phyloP scores from a whole-genome alignment of 1,284 basidiomycete genomes.

The Malassezia pachydermatis region DNA sequence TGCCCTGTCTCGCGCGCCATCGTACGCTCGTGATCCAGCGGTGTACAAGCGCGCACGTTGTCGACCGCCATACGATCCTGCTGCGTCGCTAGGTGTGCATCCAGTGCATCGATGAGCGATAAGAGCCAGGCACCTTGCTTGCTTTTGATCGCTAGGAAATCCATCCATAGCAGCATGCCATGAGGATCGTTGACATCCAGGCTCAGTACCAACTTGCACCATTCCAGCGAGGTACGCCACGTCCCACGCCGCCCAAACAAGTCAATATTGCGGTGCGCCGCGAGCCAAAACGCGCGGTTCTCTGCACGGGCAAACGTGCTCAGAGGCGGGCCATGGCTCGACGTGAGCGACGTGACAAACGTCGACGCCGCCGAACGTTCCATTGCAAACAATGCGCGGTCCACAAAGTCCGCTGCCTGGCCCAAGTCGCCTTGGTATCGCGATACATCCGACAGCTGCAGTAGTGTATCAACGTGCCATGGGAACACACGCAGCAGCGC shows the following conservation, averaged over 20 bases:
- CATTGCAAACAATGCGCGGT: conserved; percentile 40
- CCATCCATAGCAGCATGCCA: conserved; percentile 43
- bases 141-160: conserved; percentile 43
- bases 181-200: conserved; percentile 41
- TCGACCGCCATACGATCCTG: background rate
- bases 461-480: conserved; percentile 45
- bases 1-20: conserved; percentile 21
- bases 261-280: conserved; percentile 38
- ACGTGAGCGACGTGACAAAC: conserved; percentile 34
- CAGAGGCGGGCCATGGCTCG: conserved; percentile 29
- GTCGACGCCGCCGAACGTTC: conserved; percentile 36
- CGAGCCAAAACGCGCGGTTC: conserved; percentile 42
- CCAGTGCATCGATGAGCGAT: conserved; percentile 25
- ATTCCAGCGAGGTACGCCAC: conserved; percentile 46
- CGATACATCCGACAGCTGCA: conserved; percentile 40
- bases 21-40: conserved; percentile 25
- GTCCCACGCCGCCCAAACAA: conserved; percentile 40
- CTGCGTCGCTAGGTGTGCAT: conserved; percentile 21
- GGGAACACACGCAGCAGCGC: conserved; percentile 39
- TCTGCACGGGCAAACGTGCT: conserved; percentile 40
- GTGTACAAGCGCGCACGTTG: conserved; percentile 22
- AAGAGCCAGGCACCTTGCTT: conserved; percentile 39
- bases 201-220: conserved; percentile 39
- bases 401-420: conserved; percentile 41
- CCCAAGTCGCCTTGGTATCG: conserved; percentile 45